Conservation (phyloP, 768 basidiomycete species). For the Astraeus odoratus region DNA sequence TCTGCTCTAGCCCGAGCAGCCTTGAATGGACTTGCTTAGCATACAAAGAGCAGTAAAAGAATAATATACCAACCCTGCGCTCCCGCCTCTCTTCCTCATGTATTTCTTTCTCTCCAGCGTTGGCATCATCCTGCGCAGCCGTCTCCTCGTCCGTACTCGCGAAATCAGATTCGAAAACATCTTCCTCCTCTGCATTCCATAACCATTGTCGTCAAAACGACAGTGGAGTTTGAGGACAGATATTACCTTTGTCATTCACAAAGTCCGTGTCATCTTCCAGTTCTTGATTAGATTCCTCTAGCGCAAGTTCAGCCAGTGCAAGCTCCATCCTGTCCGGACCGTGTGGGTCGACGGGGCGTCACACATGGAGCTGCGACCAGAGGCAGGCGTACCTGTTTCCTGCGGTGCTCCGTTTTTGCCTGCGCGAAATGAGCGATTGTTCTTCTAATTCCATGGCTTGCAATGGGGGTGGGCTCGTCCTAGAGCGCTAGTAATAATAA, state of each 20-base stretch:
- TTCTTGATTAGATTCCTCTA: constrained; percentile 47
- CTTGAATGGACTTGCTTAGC: constrained; percentile 26
- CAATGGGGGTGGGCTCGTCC: too few species aligned
- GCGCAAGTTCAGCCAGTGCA: constrained; percentile 53
- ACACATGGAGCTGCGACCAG: neutral
- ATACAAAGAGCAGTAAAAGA: neutral
- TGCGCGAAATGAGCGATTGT: constrained; percentile 40
- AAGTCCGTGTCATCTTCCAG: constrained; percentile 74
- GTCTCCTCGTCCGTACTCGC: constrained; percentile 77
- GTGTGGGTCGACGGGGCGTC: constrained; percentile 4
- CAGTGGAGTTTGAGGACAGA: neutral
- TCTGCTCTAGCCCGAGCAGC: constrained; percentile 50
- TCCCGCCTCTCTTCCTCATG: constrained; percentile 53
- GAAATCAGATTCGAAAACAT: constrained; percentile 79
- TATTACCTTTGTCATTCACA: constrained; percentile 51
- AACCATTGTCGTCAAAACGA: neutral
- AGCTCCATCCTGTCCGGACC: constrained; percentile 56
- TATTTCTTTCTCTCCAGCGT: constrained; percentile 49
- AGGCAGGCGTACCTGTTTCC: constrained; percentile 56
- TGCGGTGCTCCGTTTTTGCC: constrained; percentile 66
- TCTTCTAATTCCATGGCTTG: neutral
- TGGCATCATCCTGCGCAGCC: constrained; percentile 44
- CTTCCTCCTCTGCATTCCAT: constrained; percentile 59
- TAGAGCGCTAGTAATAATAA: neutral
- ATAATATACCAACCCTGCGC: constrained; percentile 13